Percentiles rank a stretch among this genome's conserved stretches.
Conservation (phyloP, 192 early-diverging fungal species). For the Podila minutissima region DNA sequence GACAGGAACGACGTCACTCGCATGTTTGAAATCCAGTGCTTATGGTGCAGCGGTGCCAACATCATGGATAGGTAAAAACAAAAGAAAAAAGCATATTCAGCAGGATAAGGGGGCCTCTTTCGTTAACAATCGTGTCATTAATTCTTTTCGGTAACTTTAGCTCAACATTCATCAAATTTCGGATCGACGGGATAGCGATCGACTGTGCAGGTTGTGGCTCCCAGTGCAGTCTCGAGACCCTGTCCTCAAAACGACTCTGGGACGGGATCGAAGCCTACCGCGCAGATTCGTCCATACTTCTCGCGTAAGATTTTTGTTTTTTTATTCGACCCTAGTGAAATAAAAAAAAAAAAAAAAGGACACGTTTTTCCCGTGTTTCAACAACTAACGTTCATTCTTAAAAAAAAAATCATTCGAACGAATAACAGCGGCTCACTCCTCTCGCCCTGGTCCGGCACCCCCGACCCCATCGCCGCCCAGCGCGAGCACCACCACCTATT, state of each 20-base stretch:
- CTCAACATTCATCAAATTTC: conserved; percentile 46
- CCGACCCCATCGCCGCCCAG: conserved; percentile 20
- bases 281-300: conserved; percentile 17
- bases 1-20: conserved; percentile 33
- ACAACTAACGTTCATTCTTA: no score
- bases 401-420: no score
- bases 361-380: no score
- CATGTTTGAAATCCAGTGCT: conserved; percentile 45
- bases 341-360: no score
- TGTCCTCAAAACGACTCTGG: conserved; percentile 49
- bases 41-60: conserved; percentile 46
- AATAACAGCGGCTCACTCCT: conserved; percentile 47
- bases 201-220: conserved; percentile 49
- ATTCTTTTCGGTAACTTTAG: background rate
- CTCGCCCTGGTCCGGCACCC: conserved; percentile 32
- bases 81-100: no score
- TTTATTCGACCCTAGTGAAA: no score
- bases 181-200: conserved; percentile 47
- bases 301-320: conserved; percentile 28
- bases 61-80: conserved; percentile 34
- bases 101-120: no score
- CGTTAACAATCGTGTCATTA: background rate
- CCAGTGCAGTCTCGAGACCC: conserved; percentile 46
- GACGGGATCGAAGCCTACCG: conserved; percentile 46
- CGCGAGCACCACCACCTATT: conserved; percentile 48